Base-by-base conservation (phyloP, 2,329 filamentous ascomycete species). In the Hypoxylon sp. region DNA sequence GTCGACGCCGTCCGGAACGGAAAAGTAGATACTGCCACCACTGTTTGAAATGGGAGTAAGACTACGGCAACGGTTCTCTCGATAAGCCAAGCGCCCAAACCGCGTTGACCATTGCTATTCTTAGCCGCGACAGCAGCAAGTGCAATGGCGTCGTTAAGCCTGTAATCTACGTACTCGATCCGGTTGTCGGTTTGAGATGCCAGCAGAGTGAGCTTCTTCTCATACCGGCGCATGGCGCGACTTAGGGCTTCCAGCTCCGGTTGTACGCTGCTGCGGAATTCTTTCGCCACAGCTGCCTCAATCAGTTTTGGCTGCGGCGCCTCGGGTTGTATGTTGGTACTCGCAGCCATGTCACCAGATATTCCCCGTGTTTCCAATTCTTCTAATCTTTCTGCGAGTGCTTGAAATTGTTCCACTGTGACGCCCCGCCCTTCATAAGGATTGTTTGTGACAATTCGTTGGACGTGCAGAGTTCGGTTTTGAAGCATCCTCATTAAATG, bases 201-300 rank as follows among this genome's bases (percentile, higher is more conserved):
- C 29, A 94, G 87, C 6, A 94, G 84, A 0, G 91, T 91, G 3
- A 92, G 89, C 74, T 94, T 92, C 81, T 97, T 98, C 82, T 98
- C 95, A 75, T 97, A 97, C 37, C 93, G 89, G 19, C 95, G 88
- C 48, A 98, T 92, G 3, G 95, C 94, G 52, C 95, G 90, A 74
- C 94, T 96, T 32, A 98, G 83, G 0, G 93, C 93, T 74, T 98
- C 94, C 5, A 98, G 85, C 65, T 98, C 93, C 0, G 93, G 91
- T 72, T 94, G 92, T 10, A 95, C 84, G 29, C 84, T 82, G 66
- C 88, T 88, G 46, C 89, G 87, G 11, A 93, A 85, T 65, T 93
- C 89, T 4, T 82, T 84, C 51, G 84, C 80, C 39, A 87, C 78
- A 2, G 79, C 80, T 5, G 82, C 78, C 70, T 83, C 80, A 57